Percentiles rank a stretch among this genome's conserved stretches.
Conservation (phyloP, 768 basidiomycete species). For the Russula abietina region DNA sequence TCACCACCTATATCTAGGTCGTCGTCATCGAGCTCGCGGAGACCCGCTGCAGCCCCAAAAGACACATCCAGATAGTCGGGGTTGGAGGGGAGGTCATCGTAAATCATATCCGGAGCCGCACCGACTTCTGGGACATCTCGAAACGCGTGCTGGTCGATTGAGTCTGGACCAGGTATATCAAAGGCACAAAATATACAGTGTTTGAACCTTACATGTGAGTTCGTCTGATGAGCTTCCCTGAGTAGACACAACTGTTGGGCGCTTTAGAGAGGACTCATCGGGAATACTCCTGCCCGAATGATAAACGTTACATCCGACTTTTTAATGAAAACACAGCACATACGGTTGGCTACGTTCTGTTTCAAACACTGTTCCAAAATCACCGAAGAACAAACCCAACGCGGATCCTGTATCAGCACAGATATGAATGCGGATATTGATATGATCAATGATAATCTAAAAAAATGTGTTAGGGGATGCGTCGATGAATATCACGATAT, state of each 20-base stretch:
- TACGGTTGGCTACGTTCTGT: constrained; percentile 30
- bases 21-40: constrained; percentile 66
- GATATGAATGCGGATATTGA: constrained; percentile 55
- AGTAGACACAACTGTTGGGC: constrained; percentile 17
- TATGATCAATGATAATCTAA: constrained; percentile 52
- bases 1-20: constrained; percentile 61
- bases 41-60: constrained; percentile 70
- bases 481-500: not conserved
- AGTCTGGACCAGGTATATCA: constrained; percentile 39
- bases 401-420: constrained; percentile 72
- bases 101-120: constrained; percentile 78
- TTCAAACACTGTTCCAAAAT: constrained; percentile 43
- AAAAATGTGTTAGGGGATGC: not conserved
- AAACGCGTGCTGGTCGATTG: constrained; percentile 82
- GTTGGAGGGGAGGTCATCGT: constrained; percentile 87
- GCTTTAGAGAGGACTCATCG: constrained; percentile 1
- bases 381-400: constrained; percentile 49
- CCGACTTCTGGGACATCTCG: constrained; percentile 67
- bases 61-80: constrained; percentile 81
- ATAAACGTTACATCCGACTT: not conserved
- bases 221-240: constrained; percentile 17
- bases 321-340: not conserved
- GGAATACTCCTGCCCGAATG: not conserved
- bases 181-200: not conserved
- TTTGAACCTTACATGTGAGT: constrained; percentile 28